phyloP scores from a whole-genome alignment of 2,329 filamentous ascomycete species.

The Fusarium floridanum region DNA sequence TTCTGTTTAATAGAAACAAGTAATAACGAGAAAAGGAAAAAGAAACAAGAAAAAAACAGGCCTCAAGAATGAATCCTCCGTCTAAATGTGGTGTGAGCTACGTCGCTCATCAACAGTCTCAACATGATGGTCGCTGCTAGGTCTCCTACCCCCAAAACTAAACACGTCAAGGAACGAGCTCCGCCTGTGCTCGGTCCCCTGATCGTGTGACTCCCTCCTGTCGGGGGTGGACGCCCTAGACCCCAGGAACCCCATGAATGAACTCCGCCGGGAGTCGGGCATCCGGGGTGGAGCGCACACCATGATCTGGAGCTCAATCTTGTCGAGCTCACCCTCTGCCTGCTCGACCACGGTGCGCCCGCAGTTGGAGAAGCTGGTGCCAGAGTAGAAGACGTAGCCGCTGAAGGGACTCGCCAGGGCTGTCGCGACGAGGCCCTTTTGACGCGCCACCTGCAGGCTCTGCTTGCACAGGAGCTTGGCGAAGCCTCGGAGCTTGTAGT shows the following conservation, averaged over 20 bases:
- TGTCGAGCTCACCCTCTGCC: constrained; percentile 29
- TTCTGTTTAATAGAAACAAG: background rate
- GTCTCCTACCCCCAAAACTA: constrained; percentile 20
- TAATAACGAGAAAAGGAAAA: background rate
- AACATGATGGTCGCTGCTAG: constrained; percentile 6
- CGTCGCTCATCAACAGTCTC: constrained; percentile 24
- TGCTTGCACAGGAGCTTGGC: constrained; percentile 38
- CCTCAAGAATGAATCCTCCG: background rate
- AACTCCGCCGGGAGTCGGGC: constrained; percentile 32
- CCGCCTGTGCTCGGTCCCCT: constrained; percentile 22
- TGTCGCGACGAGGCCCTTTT: constrained; percentile 29
- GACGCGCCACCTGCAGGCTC: constrained; percentile 27
- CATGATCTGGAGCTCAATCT: constrained; percentile 38
- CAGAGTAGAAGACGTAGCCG: constrained; percentile 39
- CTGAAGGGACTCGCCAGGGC: constrained; percentile 36
- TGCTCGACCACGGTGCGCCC: constrained; percentile 34
- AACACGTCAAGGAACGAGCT: constrained; percentile 35
- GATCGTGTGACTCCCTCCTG: constrained; percentile 26
- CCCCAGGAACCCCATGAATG: constrained; percentile 33
- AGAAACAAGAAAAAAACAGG: background rate
- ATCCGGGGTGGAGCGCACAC: constrained; percentile 26
- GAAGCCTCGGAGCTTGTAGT: constrained; percentile 36
- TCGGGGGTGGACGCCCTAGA: constrained; percentile 28
- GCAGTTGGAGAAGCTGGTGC: constrained; percentile 38
- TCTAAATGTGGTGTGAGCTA: constrained; percentile 24